Base-by-base conservation (phyloP, 1,284 basidiomycete genomes). In the Acaromyces ingoldii region DNA sequence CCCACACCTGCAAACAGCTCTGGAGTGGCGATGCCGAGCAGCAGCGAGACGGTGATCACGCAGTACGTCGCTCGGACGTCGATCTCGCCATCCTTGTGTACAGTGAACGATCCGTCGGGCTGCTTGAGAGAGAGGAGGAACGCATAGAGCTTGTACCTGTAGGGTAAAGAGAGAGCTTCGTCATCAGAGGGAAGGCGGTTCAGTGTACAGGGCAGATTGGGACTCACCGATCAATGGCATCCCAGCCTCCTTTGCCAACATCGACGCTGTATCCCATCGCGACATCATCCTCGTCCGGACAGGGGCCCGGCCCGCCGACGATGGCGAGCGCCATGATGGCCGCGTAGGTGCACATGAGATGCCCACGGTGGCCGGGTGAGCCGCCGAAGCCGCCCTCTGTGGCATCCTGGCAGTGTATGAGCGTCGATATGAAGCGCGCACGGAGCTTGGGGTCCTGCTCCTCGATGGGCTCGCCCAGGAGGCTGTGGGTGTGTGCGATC, bases 81-180 rank as follows among this genome's bases (percentile, higher is more conserved):
- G 9, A 97, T 86, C 76, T 99, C 93, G 25, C 87, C 90, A 39
- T 89, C 83, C 45, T 84, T 80, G 21, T 90, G 84, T 13, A 98
- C 93, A 24, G 89, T 81, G 76, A 97, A 98, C 0, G 91, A 92
- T 0, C 95, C 95, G 72, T 98, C 91, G 0, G 86, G 83, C 64
- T 91, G 87, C 76, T 99, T 99, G 57, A 97, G 79, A 1, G 87
- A 85, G 82, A 93, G 83, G 77, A 97, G 91, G 79, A 92, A 97
- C 3, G 82, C 76, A 75, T 95, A 93, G 70, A 95, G 81, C 55
- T 83, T 87, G 9, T 39, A 25, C 17, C 51, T 51, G 25, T 10
- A 6, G 38, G 10, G 29, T 30, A 13, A 13, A 30, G 29, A 7
- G 6, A 25, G 41, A 43, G 41, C 11, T 4, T 21, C 17, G 11